Evolutionary conservation across 768 basidiomycete genomes (phyloP), one percentile per base, ranked within the genome.

Genomic region (Leccinum fibrillosum): DNA sequence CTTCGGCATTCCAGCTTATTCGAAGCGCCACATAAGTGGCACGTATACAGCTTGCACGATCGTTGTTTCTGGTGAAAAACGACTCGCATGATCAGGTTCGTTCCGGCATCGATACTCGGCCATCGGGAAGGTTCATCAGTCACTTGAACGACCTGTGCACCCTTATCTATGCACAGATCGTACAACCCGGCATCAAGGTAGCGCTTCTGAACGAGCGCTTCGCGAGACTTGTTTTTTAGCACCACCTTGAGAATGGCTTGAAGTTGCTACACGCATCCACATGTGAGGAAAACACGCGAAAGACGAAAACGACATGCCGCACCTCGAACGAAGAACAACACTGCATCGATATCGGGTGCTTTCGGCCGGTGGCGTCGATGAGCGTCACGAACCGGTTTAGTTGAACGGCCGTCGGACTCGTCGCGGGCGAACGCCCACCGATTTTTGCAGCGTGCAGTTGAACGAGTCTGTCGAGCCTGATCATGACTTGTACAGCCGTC

Each of bases 311-410:
- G 1, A 17, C 26, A 44, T 25, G 1, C 11, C 60, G 34, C 42
- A 67, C 68, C 63, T 72, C 62, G 5, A 70, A 69, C 35, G 65
- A 69, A 3, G 63, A 39, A 42, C 68, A 69, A 47, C 60, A 61
- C 19, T 72, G 60, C 63, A 72, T 57, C 21, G 53, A 44, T 59
- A 69, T 67, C 25, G 62, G 65, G 44, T 69, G 68, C 23, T 62
- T 55, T 19, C 70, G 59, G 49, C 68, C 70, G 7, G 69, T 69
- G 1, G 63, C 68, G 26, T 70, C 70, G 30, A 69, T 26, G 35
- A 72, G 61, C 26, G 63, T 70, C 8, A 63, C 65, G 39, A 61
- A 69, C 1, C 56, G 59, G 25, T 68, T 56, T 0, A 69, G 54
- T 28, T 65, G 70, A 49, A 37, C 55, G 17, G 67, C 62, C 2